Base-by-base conservation (phyloP, 2,329 filamentous ascomycete genomes). In the Xylariaceae sp. region DNA sequence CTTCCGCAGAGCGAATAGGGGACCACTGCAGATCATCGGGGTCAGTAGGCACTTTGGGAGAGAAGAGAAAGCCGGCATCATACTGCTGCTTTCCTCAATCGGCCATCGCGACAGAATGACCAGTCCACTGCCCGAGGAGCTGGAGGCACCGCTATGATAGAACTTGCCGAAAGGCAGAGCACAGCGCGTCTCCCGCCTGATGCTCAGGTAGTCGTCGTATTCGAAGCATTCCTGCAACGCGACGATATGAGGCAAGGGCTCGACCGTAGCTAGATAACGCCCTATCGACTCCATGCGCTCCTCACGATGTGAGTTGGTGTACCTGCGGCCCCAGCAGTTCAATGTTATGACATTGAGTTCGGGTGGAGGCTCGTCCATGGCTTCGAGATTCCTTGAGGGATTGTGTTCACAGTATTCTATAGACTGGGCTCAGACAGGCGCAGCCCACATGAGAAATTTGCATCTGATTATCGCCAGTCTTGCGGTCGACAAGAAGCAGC, bases 321-420 rank as follows among this genome's bases (percentile, higher is more conserved):
- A 88, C 57, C 94, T 90, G 46, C 97, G 79, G 36, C 92, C 92
- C 90, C 92, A 97, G 77, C 88, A 96, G 66, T 98, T 98, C 61
- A 95, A 78, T 4, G 87, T 92, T 50, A 96, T 68, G 51, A 97
- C 73, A 56, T 85, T 83, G 59, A 97, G 76, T 41, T 81, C 73
- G 21, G 66, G 67, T 13, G 74, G 77, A 50, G 56, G 52, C 13
- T 54, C 48, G 38, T 56, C 52, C 47, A 59, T 60, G 38, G 26
- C 23, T 30, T 19, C 15, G 23, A 31, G 28, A 30, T 29, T 21
- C n/a, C n/a, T 27, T 21, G 21, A 17, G 31, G 21, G 18, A 32
- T n/a, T n/a, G n/a, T n/a, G n/a, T n/a, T n/a, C n/a, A n/a, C n/a
- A n/a, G n/a, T n/a, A n/a, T n/a, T n/a, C n/a, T n/a, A n/a, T n/a